A percentile compares a stretch with the other conserved stretches of the same genome.
phyloP scores from a whole-genome alignment of 768 basidiomycete species.

The Lentinus tigrinus region DNA sequence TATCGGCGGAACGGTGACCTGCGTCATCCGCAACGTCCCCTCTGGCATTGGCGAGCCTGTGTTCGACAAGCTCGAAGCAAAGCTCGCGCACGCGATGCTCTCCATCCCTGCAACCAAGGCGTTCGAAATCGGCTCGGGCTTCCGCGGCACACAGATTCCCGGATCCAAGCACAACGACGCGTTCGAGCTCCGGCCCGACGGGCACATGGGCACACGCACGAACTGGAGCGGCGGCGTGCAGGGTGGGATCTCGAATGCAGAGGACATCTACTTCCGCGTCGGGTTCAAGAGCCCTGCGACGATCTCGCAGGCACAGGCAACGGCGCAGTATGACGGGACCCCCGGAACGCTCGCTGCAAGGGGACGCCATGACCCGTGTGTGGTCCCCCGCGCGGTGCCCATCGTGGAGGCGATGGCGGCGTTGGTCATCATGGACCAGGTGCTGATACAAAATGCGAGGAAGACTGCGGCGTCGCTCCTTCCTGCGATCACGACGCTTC shows the following conservation, averaged over 20 bases:
- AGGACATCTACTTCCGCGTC: slow-evolving; percentile 95
- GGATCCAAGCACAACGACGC: slow-evolving; percentile 93
- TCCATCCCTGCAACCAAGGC: slow-evolving; percentile 98
- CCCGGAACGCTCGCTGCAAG: slow-evolving; percentile 84
- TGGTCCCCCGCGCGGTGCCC: slow-evolving; percentile 94
- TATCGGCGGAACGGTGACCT: slow-evolving; percentile 97
- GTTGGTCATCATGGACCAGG: slow-evolving; percentile 91
- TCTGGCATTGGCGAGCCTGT: slow-evolving; percentile 94
- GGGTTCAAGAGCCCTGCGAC: slow-evolving; percentile 99
- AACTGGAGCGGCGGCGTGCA: slow-evolving; percentile 99
- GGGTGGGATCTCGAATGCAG: slow-evolving; percentile 96
- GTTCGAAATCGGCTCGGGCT: slow-evolving; percentile 97
- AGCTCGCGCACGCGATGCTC: slow-evolving; percentile 95
- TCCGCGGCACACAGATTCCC: slow-evolving; percentile 90
- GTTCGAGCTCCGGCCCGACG: slow-evolving; percentile 65
- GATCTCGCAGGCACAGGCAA: slow-evolving; percentile 87
- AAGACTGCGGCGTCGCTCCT: slow-evolving; percentile 70
- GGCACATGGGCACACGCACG: slow-evolving; percentile 76
- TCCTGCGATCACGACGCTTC: slow-evolving; percentile 86
- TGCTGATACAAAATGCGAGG: slow-evolving; percentile 87
- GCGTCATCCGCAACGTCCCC: slow-evolving; percentile 89
- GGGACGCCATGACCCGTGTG: slow-evolving; percentile 96
- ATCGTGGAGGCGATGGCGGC: slow-evolving; percentile 99
- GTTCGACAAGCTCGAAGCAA: slow-evolving; percentile 98
- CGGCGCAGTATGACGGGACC: slow-evolving; percentile 92